phyloP scores from a whole-genome alignment of 306 rosid genomes.

The Cotoneaster glaucophyllus region DNA sequence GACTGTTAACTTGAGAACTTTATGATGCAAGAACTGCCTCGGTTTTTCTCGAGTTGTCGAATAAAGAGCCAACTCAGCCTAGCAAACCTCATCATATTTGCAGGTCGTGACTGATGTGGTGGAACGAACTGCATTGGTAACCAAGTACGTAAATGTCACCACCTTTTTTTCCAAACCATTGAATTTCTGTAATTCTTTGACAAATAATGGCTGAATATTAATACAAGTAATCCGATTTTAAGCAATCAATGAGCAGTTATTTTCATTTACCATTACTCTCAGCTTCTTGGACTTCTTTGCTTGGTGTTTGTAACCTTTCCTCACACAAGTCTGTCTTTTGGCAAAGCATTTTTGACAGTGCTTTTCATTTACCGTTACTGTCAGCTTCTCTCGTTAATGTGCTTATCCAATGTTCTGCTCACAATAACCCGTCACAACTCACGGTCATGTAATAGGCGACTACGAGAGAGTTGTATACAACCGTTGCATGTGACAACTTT shows the following conservation, averaged over 20 bases:
- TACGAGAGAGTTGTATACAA: background rate
- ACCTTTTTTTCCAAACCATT: background rate
- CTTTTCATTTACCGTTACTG: background rate
- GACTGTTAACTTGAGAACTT: background rate
- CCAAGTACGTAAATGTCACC: background rate
- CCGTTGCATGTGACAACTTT: background rate
- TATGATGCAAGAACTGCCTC: too few species aligned
- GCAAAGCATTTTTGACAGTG: background rate
- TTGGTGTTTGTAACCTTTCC: background rate
- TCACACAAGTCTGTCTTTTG: background rate
- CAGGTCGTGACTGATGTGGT: background rate
- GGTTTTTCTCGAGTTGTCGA: background rate
- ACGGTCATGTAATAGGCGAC: too few species aligned
- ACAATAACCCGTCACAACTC: too few species aligned
- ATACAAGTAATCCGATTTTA: background rate
- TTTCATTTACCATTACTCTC: too few species aligned
- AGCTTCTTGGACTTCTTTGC: background rate
- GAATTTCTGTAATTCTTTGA: background rate
- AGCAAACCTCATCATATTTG: background rate
- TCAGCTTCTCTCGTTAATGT: background rate
- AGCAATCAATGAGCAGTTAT: background rate
- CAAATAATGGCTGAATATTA: background rate
- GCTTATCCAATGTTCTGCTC: too few species aligned
- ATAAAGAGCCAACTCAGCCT: background rate
- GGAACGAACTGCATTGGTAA: background rate